phyloP scores from a whole-genome alignment of 441 rosid species.

The Gossypium gossypioides region DNA sequence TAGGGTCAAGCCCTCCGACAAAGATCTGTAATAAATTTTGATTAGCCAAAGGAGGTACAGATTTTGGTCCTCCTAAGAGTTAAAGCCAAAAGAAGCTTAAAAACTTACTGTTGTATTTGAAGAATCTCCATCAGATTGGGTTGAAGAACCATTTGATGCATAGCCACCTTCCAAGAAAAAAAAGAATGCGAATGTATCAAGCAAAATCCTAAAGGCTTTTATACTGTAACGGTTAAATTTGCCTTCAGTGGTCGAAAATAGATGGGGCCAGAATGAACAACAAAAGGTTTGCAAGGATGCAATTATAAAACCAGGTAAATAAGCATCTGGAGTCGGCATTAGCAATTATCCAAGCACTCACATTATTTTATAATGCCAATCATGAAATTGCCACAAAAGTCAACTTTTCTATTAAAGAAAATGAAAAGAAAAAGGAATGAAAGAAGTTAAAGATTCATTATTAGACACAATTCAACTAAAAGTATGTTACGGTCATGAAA shows the following conservation, averaged over 20 bases:
- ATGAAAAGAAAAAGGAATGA: not conserved
- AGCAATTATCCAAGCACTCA: not conserved
- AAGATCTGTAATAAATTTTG: constrained; percentile 49
- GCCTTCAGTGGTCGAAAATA: not conserved
- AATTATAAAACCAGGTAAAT: not conserved
- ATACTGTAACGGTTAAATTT: not conserved
- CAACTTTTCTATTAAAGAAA: not conserved
- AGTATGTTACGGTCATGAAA: not conserved
- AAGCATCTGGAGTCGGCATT: not conserved
- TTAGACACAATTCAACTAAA: not conserved
- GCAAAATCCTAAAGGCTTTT: not conserved
- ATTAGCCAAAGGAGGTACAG: constrained; percentile 17
- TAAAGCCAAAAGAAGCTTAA: not conserved
- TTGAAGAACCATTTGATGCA: constrained; percentile 49
- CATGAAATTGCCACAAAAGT: not conserved
- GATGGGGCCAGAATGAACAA: not conserved
- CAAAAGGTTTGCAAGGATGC: not conserved
- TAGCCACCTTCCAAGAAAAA: constrained; percentile 42
- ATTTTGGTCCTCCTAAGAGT: constrained; percentile 15
- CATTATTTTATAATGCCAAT: not conserved
- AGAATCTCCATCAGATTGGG: constrained; percentile 61
- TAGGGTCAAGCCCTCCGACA: constrained; percentile 89
- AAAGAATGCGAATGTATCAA: not conserved
- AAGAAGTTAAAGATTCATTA: not conserved
- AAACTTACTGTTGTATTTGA: constrained; percentile 73